These are phyloP conservation scores for Rhizopogon roseolus DNA, from an alignment of 768 basidiomycete genomes.

Conservation along the genomic window DNA sequence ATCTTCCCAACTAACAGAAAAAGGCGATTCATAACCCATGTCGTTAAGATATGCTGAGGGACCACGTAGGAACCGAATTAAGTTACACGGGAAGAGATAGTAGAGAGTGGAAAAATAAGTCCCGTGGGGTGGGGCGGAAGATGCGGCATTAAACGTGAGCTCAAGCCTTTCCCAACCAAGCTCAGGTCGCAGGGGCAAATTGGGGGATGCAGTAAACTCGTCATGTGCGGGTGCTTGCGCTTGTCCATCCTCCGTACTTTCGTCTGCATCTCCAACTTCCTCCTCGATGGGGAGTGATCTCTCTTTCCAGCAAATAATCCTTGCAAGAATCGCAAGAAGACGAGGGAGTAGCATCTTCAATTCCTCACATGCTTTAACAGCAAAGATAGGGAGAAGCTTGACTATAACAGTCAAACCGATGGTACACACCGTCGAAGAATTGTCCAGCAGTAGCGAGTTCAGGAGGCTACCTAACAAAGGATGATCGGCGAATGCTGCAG, in stretches of 20 bases:
- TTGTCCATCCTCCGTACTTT: background rate
- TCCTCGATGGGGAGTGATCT: conserved; percentile 36
- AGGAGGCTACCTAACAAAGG: conserved; percentile 63
- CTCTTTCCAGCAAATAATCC: conserved; percentile 74
- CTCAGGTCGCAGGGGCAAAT: conserved; percentile 45
- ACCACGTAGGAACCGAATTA: conserved; percentile 70
- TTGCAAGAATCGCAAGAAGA: conserved; percentile 62
- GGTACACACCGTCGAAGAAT: conserved; percentile 66
- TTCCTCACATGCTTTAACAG: conserved; percentile 51
- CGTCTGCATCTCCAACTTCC: conserved; percentile 24
- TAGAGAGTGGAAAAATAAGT: conserved; percentile 77
- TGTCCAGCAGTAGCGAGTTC: conserved; percentile 66
- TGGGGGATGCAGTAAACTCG: conserved; percentile 32
- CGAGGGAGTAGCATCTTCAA: conserved; percentile 60
- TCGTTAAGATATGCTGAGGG: conserved; percentile 62
- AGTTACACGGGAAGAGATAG: conserved; percentile 89
- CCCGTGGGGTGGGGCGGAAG: conserved; percentile 54
- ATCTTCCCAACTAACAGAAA: conserved; percentile 65
- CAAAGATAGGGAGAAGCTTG: conserved; percentile 72
- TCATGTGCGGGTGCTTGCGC: conserved; percentile 4
- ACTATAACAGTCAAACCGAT: conserved; percentile 59
- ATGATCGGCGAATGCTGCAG: conserved; percentile 51
- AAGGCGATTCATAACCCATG: conserved; percentile 49
- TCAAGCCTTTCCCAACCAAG: conserved; percentile 69
- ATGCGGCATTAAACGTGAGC: conserved; percentile 48